Evolutionary conservation across 176 grass and related monocot species (phyloP), one percentile per base, ranked within the genome.

Genomic region (Ananas comosus): DNA sequence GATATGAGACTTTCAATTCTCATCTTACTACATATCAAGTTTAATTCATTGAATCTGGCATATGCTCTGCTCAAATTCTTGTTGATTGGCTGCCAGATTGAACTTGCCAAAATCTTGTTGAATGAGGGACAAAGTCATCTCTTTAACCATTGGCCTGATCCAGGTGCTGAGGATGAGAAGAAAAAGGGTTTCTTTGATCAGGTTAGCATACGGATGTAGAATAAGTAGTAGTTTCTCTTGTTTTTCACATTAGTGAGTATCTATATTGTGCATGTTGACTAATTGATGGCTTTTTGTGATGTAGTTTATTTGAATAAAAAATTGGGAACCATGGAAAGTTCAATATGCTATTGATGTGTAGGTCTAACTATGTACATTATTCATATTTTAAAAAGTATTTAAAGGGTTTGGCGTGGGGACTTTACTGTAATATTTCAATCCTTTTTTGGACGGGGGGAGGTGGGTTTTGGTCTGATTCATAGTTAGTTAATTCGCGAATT

Each of bases 121-220:
- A 75, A 61, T 47, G 80, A 90, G 58, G 84, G 79, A 2, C 93
- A 97, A 65, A 81, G 50, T 1, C 89, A 90, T 81, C 29, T 97
- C 29, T 97, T 97, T 76, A 80, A 85, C 54, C 77, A 90, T 80
- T 97, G 93, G 93, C 59, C 89, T 1, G 84, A 90, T 1, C 86
- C 80, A 25, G 86, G 83, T 67, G 61, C 83, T 16, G 79, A 85
- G 13, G 86, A 89, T 70, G 84, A 81, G 56, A 87, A 85, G 63
- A 92, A 90, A 68, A 97, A 51, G 59, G 24, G n/a, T 69, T 97
- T 97, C 63, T 88, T 97, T 74, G 71, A 80, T 29, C 93, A 97
- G 89, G 93, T 97, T 18, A 69, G 19, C 50, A 13, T 14, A 73
- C 53, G 12, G 66, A 65, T 71, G 74, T 74, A 54, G 17, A 27